Conservation (phyloP, 768 basidiomycete species). For the Russula sp. region DNA sequence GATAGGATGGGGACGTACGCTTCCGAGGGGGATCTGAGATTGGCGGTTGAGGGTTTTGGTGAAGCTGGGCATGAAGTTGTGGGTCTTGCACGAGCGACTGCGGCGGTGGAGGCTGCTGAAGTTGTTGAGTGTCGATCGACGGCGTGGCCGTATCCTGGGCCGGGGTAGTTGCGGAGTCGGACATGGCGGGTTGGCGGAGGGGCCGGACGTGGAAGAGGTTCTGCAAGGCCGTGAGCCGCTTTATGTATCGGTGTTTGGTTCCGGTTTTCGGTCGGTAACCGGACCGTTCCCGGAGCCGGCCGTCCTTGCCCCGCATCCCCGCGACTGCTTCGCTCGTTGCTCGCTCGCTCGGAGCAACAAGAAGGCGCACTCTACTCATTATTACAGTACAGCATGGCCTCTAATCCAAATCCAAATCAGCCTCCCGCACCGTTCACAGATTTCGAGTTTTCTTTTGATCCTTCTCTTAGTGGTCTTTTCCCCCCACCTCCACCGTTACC, state of each 20-base stretch:
- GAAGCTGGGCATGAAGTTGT: conserved; percentile 29
- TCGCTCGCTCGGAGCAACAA: too few relatives aligned
- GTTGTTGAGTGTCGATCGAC: conserved; percentile 52
- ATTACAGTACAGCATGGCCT: not conserved
- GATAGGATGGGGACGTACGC: conserved; percentile 37
- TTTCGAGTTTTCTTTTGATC: conserved; percentile 68
- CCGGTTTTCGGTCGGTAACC: conserved; percentile 18
- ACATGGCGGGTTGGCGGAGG: conserved; percentile 59
- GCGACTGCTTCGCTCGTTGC: not conserved
- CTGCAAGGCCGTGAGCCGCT: conserved; percentile 17
- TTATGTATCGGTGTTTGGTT: conserved; percentile 21
- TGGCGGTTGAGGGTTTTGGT: conserved; percentile 24
- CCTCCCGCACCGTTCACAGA: conserved; percentile 57
- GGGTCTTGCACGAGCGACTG: conserved; percentile 22
- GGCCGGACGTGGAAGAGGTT: conserved; percentile 23
- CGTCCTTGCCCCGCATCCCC: conserved; percentile 2
- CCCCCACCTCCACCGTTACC: conserved; percentile 57
- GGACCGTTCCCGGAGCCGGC: conserved; percentile 14
- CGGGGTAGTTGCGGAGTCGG: conserved; percentile 65
- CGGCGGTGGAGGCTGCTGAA: conserved; percentile 28
- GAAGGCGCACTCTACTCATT: not conserved
- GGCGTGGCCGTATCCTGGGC: conserved; percentile 53
- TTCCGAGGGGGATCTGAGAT: conserved; percentile 40
- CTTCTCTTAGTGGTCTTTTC: conserved; percentile 46
- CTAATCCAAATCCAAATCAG: conserved; percentile 27